Base-by-base conservation (phyloP, 306 rosid genomes). In the Bauhinia variegata region DNA sequence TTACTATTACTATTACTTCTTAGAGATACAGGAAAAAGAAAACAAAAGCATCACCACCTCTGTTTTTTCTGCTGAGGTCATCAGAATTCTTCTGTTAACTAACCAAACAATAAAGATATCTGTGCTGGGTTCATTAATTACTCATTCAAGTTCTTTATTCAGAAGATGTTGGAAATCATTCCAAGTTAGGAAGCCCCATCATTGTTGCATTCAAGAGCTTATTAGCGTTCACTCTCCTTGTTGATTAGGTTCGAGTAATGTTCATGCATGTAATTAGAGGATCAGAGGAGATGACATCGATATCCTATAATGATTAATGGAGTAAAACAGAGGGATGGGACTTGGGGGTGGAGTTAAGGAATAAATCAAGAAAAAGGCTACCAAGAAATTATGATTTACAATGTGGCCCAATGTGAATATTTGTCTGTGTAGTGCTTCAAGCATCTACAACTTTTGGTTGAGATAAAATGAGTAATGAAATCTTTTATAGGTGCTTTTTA, bases 361-460 rank as follows among this genome's bases (percentile, higher is more conserved):
- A 48, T 23, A 23, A 23, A 23, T 23, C 28, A 23, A 23, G 34
- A 76, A 70, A 70, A 61, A 58, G 19, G 64, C 55, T 49, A 14
- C 56, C 50, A 65, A 76, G 50, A 67, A 73, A 70, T 47, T 14
- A 10, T 48, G 37, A 62, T 63, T 37, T 7, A 11, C 4, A 46
- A 68, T 36, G 19, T 60, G 71, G 64, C 60, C 71, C 74, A 69
- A 46, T 50, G 58, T 37, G 69, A 70, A 73, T 73, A 71, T 36
- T 59, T 44, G 72, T 70, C 73, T 17, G 62, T 14, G 30, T 64
- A 69, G 48, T 69, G 52, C 49, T 46, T 19, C 28, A 54, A 41
- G 74, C 71, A 53, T 56, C 67, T 37, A 58, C 49, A 77, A 11
- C 51, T 47, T 46, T 68, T 43, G 28, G 30, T 31, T 42, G 16